A percentile compares a stretch with the other conserved stretches of the same genome.
phyloP scores from a whole-genome alignment of 2,329 filamentous ascomycete genomes.

The Aspergillus sp. region DNA sequence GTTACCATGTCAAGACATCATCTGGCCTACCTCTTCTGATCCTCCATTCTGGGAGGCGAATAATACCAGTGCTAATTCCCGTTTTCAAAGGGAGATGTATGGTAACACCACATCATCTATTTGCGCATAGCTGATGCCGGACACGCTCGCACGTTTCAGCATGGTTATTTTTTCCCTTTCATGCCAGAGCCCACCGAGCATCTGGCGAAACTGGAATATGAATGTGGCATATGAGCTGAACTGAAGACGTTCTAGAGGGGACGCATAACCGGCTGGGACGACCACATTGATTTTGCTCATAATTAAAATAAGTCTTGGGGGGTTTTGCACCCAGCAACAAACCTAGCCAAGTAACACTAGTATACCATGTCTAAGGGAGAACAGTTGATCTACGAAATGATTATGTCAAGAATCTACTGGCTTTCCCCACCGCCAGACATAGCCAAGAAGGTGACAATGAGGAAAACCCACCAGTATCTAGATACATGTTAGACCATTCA shows the following conservation, averaged over 20 bases:
- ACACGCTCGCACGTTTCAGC: background rate
- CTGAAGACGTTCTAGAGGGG: background rate
- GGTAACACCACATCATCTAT: background rate
- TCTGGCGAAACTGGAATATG: background rate
- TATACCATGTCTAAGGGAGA: background rate
- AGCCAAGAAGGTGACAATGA: conserved; percentile 43
- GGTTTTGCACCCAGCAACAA: background rate
- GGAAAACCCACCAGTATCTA: conserved; percentile 52
- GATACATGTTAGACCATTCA: conserved; percentile 9
- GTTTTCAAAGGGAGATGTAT: no score
- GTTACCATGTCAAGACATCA: no score
- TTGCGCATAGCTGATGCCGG: background rate
- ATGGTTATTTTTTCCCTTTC: no score
- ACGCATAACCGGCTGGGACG: background rate
- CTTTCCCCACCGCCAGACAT: conserved; percentile 45
- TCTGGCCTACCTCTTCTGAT: background rate
- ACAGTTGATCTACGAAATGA: background rate
- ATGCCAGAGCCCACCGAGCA: background rate
- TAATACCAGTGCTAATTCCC: no score
- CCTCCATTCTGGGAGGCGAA: background rate
- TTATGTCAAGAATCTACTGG: conserved; percentile 11
- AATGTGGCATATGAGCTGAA: background rate
- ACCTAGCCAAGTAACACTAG: background rate
- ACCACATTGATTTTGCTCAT: background rate
- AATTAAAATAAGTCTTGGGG: background rate